phyloP scores from a whole-genome alignment of 192 early-diverging fungal species.

The Backusella macrospora region DNA sequence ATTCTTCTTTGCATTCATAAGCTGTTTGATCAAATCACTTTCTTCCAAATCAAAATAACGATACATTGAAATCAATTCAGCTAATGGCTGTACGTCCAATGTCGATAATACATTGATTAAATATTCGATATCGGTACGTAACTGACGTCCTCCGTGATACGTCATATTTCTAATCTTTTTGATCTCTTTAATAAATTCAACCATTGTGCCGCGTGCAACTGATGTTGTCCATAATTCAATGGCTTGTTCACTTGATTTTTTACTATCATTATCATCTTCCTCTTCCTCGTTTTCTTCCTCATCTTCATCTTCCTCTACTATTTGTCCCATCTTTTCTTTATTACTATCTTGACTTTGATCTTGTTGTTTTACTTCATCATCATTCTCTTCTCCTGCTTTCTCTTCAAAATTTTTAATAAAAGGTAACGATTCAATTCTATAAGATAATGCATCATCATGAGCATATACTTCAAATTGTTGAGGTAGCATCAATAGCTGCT shows the following conservation, averaged over 20 bases:
- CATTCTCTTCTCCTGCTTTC: conserved; percentile 26
- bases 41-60: conserved; percentile 23
- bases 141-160: conserved; percentile 55
- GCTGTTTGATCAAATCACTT: neutral
- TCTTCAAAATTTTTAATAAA: conserved; percentile 11
- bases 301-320: conserved; percentile 2
- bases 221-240: conserved; percentile 63
- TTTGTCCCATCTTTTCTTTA: conserved; percentile 28
- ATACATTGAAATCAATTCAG: conserved; percentile 20
- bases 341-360: conserved; percentile 16
- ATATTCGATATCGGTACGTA: conserved; percentile 68
- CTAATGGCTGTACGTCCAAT: conserved; percentile 30
- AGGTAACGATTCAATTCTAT: conserved; percentile 48
- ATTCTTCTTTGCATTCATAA: conserved; percentile 16
- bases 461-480: conserved; percentile 69
- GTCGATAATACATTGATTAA: conserved; percentile 51
- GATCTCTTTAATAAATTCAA: conserved; percentile 41
- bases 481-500: conserved; percentile 67
- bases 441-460: conserved; percentile 54
- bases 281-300: conserved; percentile 39
- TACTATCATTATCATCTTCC: conserved; percentile 35
- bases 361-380: conserved; percentile 1
- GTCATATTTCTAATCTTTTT: conserved; percentile 45
- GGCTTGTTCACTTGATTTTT: conserved; percentile 52
- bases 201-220: conserved; percentile 63